Percentiles rank a stretch among this genome's conserved stretches.
Conservation (phyloP, 2,329 filamentous ascomycete genomes). For the Talaromyces sp. region DNA sequence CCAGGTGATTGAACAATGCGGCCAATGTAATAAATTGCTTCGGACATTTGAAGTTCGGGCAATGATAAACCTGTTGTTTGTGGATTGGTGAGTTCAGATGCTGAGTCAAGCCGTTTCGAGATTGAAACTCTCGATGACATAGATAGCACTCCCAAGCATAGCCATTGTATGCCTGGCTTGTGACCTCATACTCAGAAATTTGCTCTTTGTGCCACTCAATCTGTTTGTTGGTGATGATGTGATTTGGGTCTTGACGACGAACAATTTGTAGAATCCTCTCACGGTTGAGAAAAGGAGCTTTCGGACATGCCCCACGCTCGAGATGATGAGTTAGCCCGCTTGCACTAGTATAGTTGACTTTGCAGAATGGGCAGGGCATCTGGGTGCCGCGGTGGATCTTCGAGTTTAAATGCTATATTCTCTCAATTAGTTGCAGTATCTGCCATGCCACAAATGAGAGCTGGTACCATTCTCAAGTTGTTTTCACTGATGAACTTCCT, state of each 20-base stretch:
- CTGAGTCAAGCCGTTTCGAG: conserved; percentile 38
- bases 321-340: conserved; percentile 54
- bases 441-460: background rate
- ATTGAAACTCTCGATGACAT: conserved; percentile 45
- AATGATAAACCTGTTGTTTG: conserved; percentile 45
- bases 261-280: conserved; percentile 46
- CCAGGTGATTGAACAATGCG: conserved; percentile 42
- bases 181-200: conserved; percentile 35
- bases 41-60: conserved; percentile 36
- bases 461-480: conserved; percentile 26
- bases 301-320: conserved; percentile 51
- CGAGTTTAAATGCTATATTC: conserved; percentile 53
- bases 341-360: conserved; percentile 42
- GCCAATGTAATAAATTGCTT: conserved; percentile 38
- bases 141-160: conserved; percentile 49
- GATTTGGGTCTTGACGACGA: conserved; percentile 43
- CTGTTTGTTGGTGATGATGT: conserved; percentile 49
- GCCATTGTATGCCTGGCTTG: conserved; percentile 43
- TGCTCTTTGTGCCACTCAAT: conserved; percentile 42
- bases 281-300: conserved; percentile 43
- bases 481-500: conserved; percentile 29
- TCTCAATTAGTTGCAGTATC: background rate
- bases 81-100: conserved; percentile 54
- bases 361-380: conserved; percentile 55
- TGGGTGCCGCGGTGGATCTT: conserved; percentile 43